Evolutionary conservation across 768 basidiomycete species (phyloP), one percentile per base, ranked within the genome.

Genomic region (Pisolithus sp.): DNA sequence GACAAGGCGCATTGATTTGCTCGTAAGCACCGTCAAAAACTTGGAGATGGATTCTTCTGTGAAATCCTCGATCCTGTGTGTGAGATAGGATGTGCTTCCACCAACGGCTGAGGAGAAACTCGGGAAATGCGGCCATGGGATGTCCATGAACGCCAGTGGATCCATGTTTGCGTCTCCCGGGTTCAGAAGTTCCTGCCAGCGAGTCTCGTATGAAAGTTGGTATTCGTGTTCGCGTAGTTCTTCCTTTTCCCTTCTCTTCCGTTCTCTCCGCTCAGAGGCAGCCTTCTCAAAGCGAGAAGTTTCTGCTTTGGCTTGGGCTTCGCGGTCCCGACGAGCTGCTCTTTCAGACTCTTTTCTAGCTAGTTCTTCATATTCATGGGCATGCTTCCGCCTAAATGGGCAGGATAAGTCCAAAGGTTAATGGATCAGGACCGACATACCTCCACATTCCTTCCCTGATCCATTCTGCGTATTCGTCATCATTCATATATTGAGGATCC

Each of bases 401-500:
- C 28, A 40, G 50, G 41, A 50, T 50, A 45, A 52, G 36, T 12
- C 20, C n/a, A 12, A 18, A n/a, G 12, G 43, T 2, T 40, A 41
- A 48, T 46, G 18, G 43, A 53, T 46, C 48, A 53, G 47, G 41
- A 28, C 13, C n/a, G 24, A 68, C 80, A 38, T 54, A 84, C 80
- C 81, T 79, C 74, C 89, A 93, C 88, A 96, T 94, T 44, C 89
- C 90, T 23, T 76, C 68, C 56, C 93, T 73, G 47, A 95, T 71
- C 87, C 89, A 94, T 59, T 91, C 89, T 2, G 86, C 80, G 58
- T 95, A 95, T 53, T 90, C 85, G 57, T 93, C 86, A 7, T 93
- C 91, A 53, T 85, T 83, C 86, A 94, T 86, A 45, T 64, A 56
- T 44, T 60, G 64, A 26, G 75, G 73, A 53, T 80, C 67, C 41